phyloP scores from a whole-genome alignment of 768 basidiomycete species.

The Tylopilus plumbeoviolaceoides region DNA sequence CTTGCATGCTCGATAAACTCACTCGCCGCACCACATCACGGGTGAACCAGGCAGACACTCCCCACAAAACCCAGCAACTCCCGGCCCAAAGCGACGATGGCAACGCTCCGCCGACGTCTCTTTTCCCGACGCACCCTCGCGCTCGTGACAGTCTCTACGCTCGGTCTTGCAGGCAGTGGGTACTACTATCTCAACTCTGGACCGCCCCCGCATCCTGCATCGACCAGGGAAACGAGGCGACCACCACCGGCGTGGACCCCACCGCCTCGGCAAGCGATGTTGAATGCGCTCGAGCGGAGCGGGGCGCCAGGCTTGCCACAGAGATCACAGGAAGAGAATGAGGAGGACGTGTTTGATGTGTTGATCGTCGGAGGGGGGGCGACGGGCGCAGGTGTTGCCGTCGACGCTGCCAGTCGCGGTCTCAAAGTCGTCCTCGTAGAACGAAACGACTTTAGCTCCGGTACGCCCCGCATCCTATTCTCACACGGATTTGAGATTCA shows the following conservation, averaged over 20 bases:
- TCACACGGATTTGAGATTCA: too few species aligned
- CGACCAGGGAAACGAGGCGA: constrained; percentile 62
- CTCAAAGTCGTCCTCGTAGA: constrained; percentile 93
- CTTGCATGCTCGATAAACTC: neutral
- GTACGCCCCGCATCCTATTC: constrained; percentile 32
- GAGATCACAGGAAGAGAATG: constrained; percentile 43
- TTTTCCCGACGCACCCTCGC: constrained; percentile 57
- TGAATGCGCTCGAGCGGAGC: constrained; percentile 43
- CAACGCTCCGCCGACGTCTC: constrained; percentile 24
- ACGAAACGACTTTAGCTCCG: constrained; percentile 85
- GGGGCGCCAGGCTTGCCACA: neutral
- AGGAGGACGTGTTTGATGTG: constrained; percentile 67
- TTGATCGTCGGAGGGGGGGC: constrained; percentile 92
- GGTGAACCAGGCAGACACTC: neutral
- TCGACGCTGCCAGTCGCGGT: constrained; percentile 90
- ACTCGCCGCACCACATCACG: neutral
- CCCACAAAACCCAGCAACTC: neutral
- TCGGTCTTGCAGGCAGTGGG: constrained; percentile 51
- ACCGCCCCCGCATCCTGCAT: constrained; percentile 52
- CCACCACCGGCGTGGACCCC: constrained; percentile 81
- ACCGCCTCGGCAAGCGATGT: constrained; percentile 62
- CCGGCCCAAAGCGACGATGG: too few species aligned
- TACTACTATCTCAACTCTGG: constrained; percentile 76
- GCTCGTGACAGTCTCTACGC: constrained; percentile 49
- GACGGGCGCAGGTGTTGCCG: constrained; percentile 93